These are phyloP conservation scores for Candida ponderosae DNA, from an alignment of 805 yeast genomes.

Conservation along the genomic window DNA sequence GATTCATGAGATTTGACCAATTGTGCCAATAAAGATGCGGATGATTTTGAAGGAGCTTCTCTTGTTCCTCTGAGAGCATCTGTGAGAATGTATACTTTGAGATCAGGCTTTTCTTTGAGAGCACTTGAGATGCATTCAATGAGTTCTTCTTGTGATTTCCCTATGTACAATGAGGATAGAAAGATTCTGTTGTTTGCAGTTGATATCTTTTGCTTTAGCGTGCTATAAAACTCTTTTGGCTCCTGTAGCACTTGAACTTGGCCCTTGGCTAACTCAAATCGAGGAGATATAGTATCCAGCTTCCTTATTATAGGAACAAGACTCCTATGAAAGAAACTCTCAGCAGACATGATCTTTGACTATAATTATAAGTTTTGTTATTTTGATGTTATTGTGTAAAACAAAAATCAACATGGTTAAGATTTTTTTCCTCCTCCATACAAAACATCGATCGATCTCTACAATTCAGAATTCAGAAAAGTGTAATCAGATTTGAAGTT, in stretches of 20 bases:
- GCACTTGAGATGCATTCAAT: slow-evolving; percentile 56
- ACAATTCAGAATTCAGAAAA: no score
- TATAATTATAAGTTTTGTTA: no score
- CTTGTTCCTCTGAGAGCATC: slow-evolving; percentile 92
- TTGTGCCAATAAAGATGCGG: slow-evolving; percentile 67
- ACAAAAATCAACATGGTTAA: no score
- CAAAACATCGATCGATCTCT: no score
- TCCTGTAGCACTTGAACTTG: slow-evolving; percentile 54
- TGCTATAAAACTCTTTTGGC: slow-evolving; percentile 68
- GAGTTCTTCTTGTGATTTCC: slow-evolving; percentile 73
- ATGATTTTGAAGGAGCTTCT: slow-evolving; percentile 73
- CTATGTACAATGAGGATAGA: slow-evolving; percentile 80
- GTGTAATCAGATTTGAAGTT: no score
- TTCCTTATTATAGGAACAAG: slow-evolving; percentile 37
- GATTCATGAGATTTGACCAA: slow-evolving; percentile 57
- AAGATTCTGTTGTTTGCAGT: slow-evolving; percentile 62
- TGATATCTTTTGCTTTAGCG: slow-evolving; percentile 54
- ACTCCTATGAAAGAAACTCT: slow-evolving; percentile 32
- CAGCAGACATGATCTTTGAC: slow-evolving; percentile 5
- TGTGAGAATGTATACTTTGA: slow-evolving; percentile 65
- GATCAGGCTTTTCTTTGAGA: slow-evolving; percentile 44
- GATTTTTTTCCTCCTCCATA: no score
- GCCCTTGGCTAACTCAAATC: slow-evolving; percentile 49
- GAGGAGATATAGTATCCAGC: slow-evolving; percentile 57
- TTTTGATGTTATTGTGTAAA: no score